Evolutionary conservation across 176 grass and related monocot species (phyloP).

Genomic region (Pharus latifolius): DNA sequence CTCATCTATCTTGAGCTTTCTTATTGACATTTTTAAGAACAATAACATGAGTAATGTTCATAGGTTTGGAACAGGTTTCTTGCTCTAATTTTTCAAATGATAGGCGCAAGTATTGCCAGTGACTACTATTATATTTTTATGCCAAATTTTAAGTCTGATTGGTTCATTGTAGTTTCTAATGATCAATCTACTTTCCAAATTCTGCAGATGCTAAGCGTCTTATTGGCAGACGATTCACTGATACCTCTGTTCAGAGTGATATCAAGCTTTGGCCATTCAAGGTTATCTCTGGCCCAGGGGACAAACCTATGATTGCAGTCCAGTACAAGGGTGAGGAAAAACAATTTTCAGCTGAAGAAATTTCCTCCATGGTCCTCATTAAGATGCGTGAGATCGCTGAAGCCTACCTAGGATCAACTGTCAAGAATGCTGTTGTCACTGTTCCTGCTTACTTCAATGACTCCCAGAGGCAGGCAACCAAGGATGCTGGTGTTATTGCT

Average conservation of each 20-base stretch:
- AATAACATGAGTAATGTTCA: too few relatives aligned
- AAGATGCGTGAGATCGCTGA: constrained; percentile 42
- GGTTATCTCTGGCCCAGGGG: constrained; percentile 25
- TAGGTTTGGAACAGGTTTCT: too few relatives aligned
- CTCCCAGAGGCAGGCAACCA: constrained; percentile 47
- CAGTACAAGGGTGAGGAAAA: constrained; percentile 52
- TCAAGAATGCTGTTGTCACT: constrained; percentile 37
- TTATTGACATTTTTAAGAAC: too few relatives aligned
- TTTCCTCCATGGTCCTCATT: constrained; percentile 48
- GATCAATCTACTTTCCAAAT: background rate
- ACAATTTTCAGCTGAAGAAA: constrained; percentile 35
- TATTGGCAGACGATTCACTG: constrained; percentile 40
- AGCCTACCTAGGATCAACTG: constrained; percentile 32
- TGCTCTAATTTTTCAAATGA: too few relatives aligned
- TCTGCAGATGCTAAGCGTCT: constrained; percentile 43
- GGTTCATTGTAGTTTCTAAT: too few relatives aligned
- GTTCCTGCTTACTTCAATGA: constrained; percentile 49
- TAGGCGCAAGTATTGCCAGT: too few relatives aligned
- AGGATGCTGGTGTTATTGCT: constrained; percentile 48
- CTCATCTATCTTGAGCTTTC: background rate
- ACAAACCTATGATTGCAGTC: constrained; percentile 46
- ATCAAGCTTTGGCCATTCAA: constrained; percentile 47
- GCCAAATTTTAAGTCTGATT: too few relatives aligned
- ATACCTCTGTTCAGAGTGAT: constrained; percentile 33
- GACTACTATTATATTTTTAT: too few relatives aligned